Evolutionary conservation across 2,329 filamentous ascomycete genomes (phyloP).

Genomic region (Xylariaceae sp.): DNA sequence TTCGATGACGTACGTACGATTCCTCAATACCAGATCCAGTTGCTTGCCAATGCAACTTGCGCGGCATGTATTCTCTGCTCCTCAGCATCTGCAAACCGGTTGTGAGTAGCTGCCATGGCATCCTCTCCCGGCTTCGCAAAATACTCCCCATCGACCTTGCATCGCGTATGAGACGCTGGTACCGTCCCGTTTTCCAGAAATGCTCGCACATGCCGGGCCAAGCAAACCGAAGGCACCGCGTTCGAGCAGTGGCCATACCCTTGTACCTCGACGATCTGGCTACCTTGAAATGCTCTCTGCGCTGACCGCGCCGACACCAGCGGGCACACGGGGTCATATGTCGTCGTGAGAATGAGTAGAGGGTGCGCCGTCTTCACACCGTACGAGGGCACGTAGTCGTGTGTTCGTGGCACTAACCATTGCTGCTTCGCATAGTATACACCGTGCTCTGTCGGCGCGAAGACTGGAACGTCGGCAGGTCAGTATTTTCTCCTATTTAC

Average conservation of each 20-base stretch:
- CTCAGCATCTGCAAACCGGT: not conserved
- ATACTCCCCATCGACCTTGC: constrained; percentile 49
- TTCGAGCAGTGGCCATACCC: constrained; percentile 53
- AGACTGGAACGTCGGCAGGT: constrained; percentile 35
- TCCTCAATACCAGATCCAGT: not conserved
- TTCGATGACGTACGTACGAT: too few relatives aligned
- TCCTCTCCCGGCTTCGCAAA: constrained; percentile 42
- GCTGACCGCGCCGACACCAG: constrained; percentile 49
- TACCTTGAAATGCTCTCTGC: constrained; percentile 45
- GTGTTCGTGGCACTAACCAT: constrained; percentile 41
- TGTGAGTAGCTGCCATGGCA: not conserved
- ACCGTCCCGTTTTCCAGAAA: constrained; percentile 49
- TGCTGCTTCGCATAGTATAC: constrained; percentile 41
- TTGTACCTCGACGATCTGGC: constrained; percentile 49
- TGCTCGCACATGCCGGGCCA: constrained; percentile 44
- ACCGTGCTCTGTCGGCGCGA: constrained; percentile 37
- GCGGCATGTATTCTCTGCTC: constrained; percentile 1
- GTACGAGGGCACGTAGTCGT: constrained; percentile 38
- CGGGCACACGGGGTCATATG: constrained; percentile 64
- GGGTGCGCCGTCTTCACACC: constrained; percentile 54
- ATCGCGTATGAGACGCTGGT: constrained; percentile 45
- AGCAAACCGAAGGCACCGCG: constrained; percentile 47
- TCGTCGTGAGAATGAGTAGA: constrained; percentile 61
- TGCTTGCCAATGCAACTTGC: constrained; percentile 4
- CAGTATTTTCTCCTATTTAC: too few relatives aligned